A percentile compares a stretch with the other conserved stretches of the same genome.
These are phyloP conservation scores for Thelonectria blattea DNA, from an alignment of 2,329 filamentous ascomycete species.

Conservation along the genomic window DNA sequence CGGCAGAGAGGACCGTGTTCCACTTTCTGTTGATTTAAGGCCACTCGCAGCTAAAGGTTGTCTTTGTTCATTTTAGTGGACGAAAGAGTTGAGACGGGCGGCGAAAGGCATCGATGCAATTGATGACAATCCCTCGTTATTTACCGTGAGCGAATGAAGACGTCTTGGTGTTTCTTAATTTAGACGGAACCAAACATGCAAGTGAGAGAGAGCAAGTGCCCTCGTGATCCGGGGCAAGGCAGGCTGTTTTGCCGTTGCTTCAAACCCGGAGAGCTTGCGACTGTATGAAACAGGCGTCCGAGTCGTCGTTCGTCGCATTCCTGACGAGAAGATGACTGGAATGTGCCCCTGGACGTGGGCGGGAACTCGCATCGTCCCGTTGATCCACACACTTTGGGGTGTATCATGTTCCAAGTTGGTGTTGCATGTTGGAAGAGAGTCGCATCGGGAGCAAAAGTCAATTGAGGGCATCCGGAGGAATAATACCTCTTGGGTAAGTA, in stretches of 20 bases:
- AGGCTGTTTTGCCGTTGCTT: background rate
- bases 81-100: constrained; percentile 5
- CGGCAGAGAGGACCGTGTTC: constrained; percentile 14
- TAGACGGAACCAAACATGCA: constrained; percentile 1
- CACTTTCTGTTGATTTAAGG: constrained; percentile 23
- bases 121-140: background rate
- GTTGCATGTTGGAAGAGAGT: constrained; percentile 11
- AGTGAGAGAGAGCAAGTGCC: too few relatives aligned
- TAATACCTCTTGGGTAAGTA: too few relatives aligned
- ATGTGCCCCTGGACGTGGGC: constrained; percentile 21
- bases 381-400: constrained; percentile 26
- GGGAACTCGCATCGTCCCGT: constrained; percentile 35
- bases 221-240: constrained; percentile 3
- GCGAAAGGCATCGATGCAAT: constrained; percentile 3
- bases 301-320: constrained; percentile 3
- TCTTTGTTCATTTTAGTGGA: constrained; percentile 9
- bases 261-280: too few relatives aligned
- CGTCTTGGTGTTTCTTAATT: constrained; percentile 10
- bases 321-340: constrained; percentile 2
- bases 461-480: too few relatives aligned
- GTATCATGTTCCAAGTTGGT: constrained; percentile 11
- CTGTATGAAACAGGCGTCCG: background rate
- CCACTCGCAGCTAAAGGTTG: constrained; percentile 24
- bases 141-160: background rate
- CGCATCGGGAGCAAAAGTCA: background rate